Percentiles rank a stretch among this genome's conserved stretches.
These are phyloP conservation scores for Vanderwaltozyma yarrowii DNA, from an alignment of 805 yeast genomes.

Conservation along the genomic window DNA sequence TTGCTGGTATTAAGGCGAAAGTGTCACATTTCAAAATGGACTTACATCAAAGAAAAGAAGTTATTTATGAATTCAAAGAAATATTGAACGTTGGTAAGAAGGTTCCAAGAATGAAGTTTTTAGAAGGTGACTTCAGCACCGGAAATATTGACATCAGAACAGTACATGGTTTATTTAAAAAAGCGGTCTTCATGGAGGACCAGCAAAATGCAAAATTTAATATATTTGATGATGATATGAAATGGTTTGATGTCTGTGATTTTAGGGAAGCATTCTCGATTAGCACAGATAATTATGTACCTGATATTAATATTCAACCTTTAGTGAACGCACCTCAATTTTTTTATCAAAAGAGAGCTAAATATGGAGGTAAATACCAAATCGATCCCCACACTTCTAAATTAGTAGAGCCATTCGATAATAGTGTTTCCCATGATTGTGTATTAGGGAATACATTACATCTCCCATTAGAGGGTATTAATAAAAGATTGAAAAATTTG, in stretches of 20 bases:
- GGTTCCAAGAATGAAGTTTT: conserved; percentile 46
- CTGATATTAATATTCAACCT: conserved; percentile 45
- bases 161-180: conserved; percentile 38
- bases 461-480: conserved; percentile 14
- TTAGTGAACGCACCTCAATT: conserved; percentile 60
- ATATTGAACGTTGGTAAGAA: conserved; percentile 39
- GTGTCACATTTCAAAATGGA: conserved; percentile 50
- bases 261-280: conserved; percentile 47
- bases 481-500: conserved; percentile 25
- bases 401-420: conserved; percentile 37
- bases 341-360: conserved; percentile 57
- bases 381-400: conserved; percentile 30
- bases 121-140: conserved; percentile 52
- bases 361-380: conserved; percentile 34
- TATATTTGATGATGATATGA: conserved; percentile 42
- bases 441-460: conserved; percentile 25
- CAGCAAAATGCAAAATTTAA: conserved; percentile 19
- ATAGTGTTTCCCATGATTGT: conserved; percentile 55
- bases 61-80: conserved; percentile 35
- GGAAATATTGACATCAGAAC: conserved; percentile 50
- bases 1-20: conserved; percentile 63
- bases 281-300: conserved; percentile 27
- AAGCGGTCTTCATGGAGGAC: conserved; percentile 13
- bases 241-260: conserved; percentile 57
- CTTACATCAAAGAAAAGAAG: conserved; percentile 52